A percentile compares a stretch with the other conserved stretches of the same genome.
phyloP scores from a whole-genome alignment of 2,329 filamentous ascomycete genomes.

The Epichloe sibirici region DNA sequence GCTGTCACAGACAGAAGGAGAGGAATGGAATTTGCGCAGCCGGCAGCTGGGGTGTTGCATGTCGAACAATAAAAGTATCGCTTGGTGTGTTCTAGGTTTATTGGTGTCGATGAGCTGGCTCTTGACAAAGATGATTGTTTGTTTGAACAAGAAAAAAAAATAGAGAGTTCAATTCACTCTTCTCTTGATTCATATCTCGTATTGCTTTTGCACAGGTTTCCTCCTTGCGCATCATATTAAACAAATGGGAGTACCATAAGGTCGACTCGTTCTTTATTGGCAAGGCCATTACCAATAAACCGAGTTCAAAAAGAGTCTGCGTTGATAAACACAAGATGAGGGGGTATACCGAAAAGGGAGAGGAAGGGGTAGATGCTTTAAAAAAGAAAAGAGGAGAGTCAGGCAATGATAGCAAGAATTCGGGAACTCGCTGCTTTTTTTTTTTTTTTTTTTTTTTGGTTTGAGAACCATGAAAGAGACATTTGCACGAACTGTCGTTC shows the following conservation, averaged over 20 bases:
- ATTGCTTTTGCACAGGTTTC: not conserved
- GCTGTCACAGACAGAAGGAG: not conserved
- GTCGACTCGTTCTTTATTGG: not conserved
- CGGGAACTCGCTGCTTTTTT: not conserved
- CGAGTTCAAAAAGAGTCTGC: not conserved
- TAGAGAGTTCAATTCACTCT: not conserved
- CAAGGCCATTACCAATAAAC: not conserved
- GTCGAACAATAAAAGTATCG: not conserved
- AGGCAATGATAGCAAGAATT: not conserved
- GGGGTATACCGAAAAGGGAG: not conserved
- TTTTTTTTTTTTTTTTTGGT: too few relatives aligned
- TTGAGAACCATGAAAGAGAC: not conserved
- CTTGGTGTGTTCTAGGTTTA: not conserved
- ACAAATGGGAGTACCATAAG: not conserved
- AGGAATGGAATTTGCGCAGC: not conserved
- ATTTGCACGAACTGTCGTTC: not conserved
- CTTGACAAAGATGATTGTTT: not conserved
- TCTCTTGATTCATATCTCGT: not conserved
- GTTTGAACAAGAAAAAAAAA: not conserved
- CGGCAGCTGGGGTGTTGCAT: not conserved
- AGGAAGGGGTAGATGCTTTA: not conserved
- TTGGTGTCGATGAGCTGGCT: not conserved
- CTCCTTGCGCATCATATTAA: not conserved
- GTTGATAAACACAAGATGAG: not conserved
- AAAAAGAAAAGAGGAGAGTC: not conserved